phyloP scores from a whole-genome alignment of 768 basidiomycete genomes.

The Tephrocybe sp. region DNA sequence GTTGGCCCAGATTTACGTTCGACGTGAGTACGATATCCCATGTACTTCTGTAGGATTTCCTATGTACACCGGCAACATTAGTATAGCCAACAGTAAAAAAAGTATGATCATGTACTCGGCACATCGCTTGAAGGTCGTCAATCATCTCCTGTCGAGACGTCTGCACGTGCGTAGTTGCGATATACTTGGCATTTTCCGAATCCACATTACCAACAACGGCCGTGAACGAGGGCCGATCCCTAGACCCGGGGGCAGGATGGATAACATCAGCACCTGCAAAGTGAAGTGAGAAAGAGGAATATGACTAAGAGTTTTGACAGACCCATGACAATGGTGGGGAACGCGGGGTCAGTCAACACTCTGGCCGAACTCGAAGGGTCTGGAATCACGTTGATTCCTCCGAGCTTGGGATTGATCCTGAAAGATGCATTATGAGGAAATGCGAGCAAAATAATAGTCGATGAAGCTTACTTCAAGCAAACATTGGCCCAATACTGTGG shows the following conservation, averaged over 20 bases:
- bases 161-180: conserved; percentile 54
- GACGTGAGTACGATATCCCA: conserved; percentile 42
- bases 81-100: neutral
- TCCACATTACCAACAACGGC: conserved; percentile 76
- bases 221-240: conserved; percentile 73
- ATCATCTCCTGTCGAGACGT: conserved; percentile 66
- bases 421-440: neutral
- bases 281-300: neutral
- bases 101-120: conserved; percentile 36
- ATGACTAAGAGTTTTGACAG: conserved; percentile 16
- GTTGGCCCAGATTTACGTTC: conserved; percentile 39
- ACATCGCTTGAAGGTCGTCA: conserved; percentile 62
- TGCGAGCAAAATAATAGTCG: neutral
- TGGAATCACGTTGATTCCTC: conserved; percentile 76
- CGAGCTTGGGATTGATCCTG: conserved; percentile 82
- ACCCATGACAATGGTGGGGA: conserved; percentile 80
- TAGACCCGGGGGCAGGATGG: conserved; percentile 74
- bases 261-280: conserved; percentile 69
- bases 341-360: conserved; percentile 57
- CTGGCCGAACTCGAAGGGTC: conserved; percentile 51
- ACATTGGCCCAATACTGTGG: conserved; percentile 82
- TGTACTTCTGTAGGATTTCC: conserved; percentile 55
- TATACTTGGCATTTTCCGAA: conserved; percentile 64
- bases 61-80: conserved; percentile 20
- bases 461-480: conserved; percentile 61